phyloP scores from a whole-genome alignment of 352 stramenopile genomes.

The Phytophthora pluvialis region DNA sequence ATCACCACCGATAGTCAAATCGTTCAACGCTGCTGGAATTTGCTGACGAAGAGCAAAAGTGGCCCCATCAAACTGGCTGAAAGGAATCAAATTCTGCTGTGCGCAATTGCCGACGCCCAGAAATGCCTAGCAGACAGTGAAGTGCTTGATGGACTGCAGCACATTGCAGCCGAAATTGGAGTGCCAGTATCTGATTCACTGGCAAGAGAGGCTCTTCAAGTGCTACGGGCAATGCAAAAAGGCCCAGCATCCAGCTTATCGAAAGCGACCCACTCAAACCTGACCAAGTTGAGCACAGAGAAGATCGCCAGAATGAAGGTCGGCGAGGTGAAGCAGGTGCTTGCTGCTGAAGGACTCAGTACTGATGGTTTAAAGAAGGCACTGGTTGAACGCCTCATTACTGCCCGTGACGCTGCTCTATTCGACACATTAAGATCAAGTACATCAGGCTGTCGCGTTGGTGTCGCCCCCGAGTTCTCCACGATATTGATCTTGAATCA shows the following conservation, averaged over 20 bases:
- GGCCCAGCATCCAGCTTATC: slow-evolving; percentile 1
- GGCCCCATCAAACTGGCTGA: slow-evolving; percentile 16
- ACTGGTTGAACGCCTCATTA: slow-evolving; percentile 48
- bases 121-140: slow-evolving; percentile 51
- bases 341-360: slow-evolving; percentile 37
- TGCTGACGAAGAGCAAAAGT: slow-evolving; percentile 22
- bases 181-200: slow-evolving; percentile 25
- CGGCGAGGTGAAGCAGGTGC: slow-evolving; percentile 45
- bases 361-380: slow-evolving; percentile 59
- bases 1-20: slow-evolving; percentile 6
- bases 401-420: slow-evolving; percentile 36
- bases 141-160: slow-evolving; percentile 40
- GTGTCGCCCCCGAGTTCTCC: slow-evolving; percentile 6
- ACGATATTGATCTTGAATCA: slow-evolving; percentile 76
- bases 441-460: neutral
- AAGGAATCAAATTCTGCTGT: slow-evolving; percentile 40
- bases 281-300: slow-evolving; percentile 37
- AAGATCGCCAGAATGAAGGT: slow-evolving; percentile 54
- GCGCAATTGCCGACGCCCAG: slow-evolving; percentile 40
- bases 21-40: slow-evolving; percentile 42
- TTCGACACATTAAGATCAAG: slow-evolving; percentile 4
- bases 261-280: slow-evolving; percentile 12
- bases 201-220: slow-evolving; percentile 28
- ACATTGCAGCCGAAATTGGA: slow-evolving; percentile 46
- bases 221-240: slow-evolving; percentile 19